phyloP scores from a whole-genome alignment of 352 stramenopile species.

The Blastocystis sp. region DNA sequence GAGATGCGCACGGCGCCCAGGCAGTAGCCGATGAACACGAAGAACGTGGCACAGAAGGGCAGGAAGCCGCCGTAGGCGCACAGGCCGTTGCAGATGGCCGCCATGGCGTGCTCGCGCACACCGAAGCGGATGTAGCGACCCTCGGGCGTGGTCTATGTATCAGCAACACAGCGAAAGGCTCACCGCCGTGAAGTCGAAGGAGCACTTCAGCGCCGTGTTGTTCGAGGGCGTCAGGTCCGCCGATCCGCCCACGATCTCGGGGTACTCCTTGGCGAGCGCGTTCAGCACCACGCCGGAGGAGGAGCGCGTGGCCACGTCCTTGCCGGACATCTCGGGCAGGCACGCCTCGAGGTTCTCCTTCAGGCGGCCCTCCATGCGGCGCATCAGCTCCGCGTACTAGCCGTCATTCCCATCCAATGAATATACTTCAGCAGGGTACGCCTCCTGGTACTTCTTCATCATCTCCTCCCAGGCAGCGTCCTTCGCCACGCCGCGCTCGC shows the following conservation, averaged over 20 bases:
- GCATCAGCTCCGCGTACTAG: slow-evolving; percentile 83
- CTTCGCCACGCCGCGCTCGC: slow-evolving; percentile 75
- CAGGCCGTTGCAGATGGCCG: slow-evolving; percentile 93
- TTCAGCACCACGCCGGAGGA: slow-evolving; percentile 91
- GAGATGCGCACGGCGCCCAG: slow-evolving; percentile 88
- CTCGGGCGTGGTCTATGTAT: slow-evolving; percentile 82
- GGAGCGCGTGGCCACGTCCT: slow-evolving; percentile 85
- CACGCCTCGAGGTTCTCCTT: slow-evolving; percentile 83
- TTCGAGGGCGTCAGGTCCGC: slow-evolving; percentile 96
- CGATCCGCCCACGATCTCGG: slow-evolving; percentile 93
- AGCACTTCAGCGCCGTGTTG: slow-evolving; percentile 89
- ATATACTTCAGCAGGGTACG: slow-evolving; percentile 82
- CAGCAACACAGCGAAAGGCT: slow-evolving; percentile 73
- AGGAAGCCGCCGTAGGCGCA: slow-evolving; percentile 90
- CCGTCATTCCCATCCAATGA: not conserved
- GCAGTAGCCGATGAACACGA: slow-evolving; percentile 98
- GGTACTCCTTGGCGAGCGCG: slow-evolving; percentile 83
- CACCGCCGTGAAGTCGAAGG: slow-evolving; percentile 82
- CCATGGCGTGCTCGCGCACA: slow-evolving; percentile 97
- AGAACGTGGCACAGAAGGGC: slow-evolving; percentile 97
- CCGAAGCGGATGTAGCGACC: slow-evolving; percentile 95
- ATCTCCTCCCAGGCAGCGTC: slow-evolving; percentile 85
- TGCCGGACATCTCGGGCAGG: slow-evolving; percentile 87
- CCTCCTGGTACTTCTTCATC: slow-evolving; percentile 84
- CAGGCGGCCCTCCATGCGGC: slow-evolving; percentile 86